phyloP scores from a whole-genome alignment of 129 eudicot species.

The Mikania micrantha region DNA sequence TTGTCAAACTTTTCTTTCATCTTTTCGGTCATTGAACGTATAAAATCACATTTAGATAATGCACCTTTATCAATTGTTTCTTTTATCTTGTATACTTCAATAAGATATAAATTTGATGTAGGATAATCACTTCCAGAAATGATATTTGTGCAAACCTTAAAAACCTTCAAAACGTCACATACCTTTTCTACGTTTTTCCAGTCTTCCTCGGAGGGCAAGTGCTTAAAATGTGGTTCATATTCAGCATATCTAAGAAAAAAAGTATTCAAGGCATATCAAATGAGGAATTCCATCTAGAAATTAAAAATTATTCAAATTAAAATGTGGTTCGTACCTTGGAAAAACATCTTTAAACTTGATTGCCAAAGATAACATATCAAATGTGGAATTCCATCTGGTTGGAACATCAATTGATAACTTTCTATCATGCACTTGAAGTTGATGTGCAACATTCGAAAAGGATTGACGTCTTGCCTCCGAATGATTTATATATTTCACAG shows the following conservation, averaged over 20 bases:
- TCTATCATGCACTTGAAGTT: not conserved
- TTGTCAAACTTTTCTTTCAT: no score
- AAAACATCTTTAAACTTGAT: constrained; percentile 3
- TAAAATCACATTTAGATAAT: no score
- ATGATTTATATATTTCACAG: not conserved
- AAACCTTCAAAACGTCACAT: not conserved
- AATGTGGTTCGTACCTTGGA: not conserved
- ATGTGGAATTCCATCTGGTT: no score
- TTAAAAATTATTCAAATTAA: no score
- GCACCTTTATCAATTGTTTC: no score
- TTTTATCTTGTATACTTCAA: no score
- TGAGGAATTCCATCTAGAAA: not conserved
- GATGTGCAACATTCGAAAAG: not conserved
- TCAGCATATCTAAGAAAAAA: not conserved
- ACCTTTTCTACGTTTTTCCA: not conserved
- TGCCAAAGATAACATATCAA: not conserved
- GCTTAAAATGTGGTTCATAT: not conserved
- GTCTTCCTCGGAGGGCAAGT: not conserved
- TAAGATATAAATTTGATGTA: no score
- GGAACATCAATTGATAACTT: not conserved
- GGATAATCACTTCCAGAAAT: no score
- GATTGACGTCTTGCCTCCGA: not conserved
- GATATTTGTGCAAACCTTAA: no score
- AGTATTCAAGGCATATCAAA: no score
- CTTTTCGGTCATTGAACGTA: no score